phyloP scores from a whole-genome alignment of 1,284 basidiomycete species.

The Peniophora sp. region DNA sequence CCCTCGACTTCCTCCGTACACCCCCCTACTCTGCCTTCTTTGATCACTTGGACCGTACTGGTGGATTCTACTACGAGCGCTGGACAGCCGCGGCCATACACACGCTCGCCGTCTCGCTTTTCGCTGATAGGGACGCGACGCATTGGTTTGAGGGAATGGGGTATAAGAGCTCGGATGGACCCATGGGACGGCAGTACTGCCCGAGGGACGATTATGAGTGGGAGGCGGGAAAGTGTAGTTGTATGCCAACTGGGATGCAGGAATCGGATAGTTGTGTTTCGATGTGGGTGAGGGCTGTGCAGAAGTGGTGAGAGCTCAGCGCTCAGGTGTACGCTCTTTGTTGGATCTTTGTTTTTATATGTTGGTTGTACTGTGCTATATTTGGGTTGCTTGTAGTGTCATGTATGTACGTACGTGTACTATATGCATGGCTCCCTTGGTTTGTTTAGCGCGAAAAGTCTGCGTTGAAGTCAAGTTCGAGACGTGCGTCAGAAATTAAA shows the following conservation, averaged over 20 bases:
- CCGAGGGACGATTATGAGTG: neutral
- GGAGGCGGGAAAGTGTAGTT: neutral
- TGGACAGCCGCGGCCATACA: constrained; percentile 76
- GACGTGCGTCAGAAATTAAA: no score
- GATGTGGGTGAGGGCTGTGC: no score
- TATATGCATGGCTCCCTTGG: no score
- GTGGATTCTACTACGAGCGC: constrained; percentile 88
- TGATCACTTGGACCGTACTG: constrained; percentile 72
- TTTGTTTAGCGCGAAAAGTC: no score
- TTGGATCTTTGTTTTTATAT: no score
- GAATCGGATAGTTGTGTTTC: no score
- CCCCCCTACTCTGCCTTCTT: constrained; percentile 85
- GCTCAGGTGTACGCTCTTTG: no score
- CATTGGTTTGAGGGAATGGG: constrained; percentile 53
- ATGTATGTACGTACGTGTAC: no score
- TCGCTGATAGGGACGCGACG: constrained; percentile 53
- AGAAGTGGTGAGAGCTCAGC: no score
- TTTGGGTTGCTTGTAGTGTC: no score
- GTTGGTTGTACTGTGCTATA: no score
- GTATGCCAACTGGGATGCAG: neutral
- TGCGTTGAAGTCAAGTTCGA: no score
- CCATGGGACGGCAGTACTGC: neutral
- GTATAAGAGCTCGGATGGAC: constrained; percentile 18
- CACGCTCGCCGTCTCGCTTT: constrained; percentile 61
- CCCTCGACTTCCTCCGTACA: constrained; percentile 75